phyloP scores from a whole-genome alignment of 805 yeast species.

The Candida chilensis region DNA sequence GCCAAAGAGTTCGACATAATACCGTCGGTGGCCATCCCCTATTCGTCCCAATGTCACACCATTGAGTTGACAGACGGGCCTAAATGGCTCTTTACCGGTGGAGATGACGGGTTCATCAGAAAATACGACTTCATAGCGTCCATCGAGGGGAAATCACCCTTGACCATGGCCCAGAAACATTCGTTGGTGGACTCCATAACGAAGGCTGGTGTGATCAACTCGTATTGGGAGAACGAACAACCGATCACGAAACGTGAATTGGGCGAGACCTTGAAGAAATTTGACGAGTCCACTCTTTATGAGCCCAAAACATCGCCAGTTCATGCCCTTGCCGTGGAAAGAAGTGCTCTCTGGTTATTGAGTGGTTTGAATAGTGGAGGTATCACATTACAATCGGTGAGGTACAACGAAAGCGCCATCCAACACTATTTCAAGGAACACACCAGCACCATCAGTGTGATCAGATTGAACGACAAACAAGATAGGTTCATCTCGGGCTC shows the following conservation, averaged over 20 bases:
- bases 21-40: slow-evolving; percentile 86
- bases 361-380: slow-evolving; percentile 84
- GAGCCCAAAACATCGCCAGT: slow-evolving; percentile 76
- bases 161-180: slow-evolving; percentile 89
- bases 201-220: slow-evolving; percentile 72
- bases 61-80: slow-evolving; percentile 72
- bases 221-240: slow-evolving; percentile 96
- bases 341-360: slow-evolving; percentile 74
- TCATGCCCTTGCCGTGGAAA: slow-evolving; percentile 76
- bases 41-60: slow-evolving; percentile 69
- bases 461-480: slow-evolving; percentile 55
- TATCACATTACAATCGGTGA: slow-evolving; percentile 70
- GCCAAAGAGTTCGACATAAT: slow-evolving; percentile 59
- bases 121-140: slow-evolving; percentile 83
- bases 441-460: slow-evolving; percentile 63
- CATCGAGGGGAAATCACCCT: slow-evolving; percentile 75
- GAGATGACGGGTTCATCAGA: slow-evolving; percentile 89
- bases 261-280: slow-evolving; percentile 15
- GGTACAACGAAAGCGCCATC: slow-evolving; percentile 75
- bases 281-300: slow-evolving; percentile 29
- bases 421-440: slow-evolving; percentile 74
- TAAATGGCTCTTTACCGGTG: slow-evolving; percentile 87
- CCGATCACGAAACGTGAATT: slow-evolving; percentile 46
- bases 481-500: slow-evolving; percentile 67
- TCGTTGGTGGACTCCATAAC: slow-evolving; percentile 78